Conservation (phyloP, 495 filamentous ascomycete species). For the Barbatosphaeria neglecta region DNA sequence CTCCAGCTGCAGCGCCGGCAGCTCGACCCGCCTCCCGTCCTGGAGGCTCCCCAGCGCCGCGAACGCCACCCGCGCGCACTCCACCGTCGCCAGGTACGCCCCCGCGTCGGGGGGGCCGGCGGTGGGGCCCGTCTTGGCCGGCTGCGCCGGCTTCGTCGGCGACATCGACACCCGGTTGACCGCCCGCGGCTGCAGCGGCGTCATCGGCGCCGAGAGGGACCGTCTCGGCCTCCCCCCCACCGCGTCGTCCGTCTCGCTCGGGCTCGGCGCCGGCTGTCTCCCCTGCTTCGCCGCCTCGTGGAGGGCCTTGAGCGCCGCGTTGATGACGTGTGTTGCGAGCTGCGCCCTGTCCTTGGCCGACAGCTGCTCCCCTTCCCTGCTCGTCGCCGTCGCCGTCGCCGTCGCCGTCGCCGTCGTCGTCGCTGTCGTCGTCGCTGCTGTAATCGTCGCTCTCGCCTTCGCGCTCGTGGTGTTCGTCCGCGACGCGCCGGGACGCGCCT, state of each 20-base stretch:
- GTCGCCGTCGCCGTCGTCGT: constrained; percentile 2
- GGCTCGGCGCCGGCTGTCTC: constrained; percentile 31
- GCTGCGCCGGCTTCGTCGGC: constrained; percentile 21
- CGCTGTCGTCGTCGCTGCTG: constrained; percentile 11
- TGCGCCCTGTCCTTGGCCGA: constrained; percentile 50
- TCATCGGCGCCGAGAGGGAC: constrained; percentile 34
- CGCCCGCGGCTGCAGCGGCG: constrained; percentile 39
- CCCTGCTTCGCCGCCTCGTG: constrained; percentile 57
- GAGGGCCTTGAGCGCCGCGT: constrained; percentile 60
- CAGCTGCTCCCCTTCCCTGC: constrained; percentile 25
- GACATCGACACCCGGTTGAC: constrained; percentile 42
- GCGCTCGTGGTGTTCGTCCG: neutral
- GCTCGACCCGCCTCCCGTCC: constrained; percentile 27
- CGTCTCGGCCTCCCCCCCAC: constrained; percentile 27
- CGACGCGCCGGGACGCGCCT: constrained; percentile 8
- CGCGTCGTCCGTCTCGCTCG: constrained; percentile 12
- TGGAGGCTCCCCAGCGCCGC: constrained; percentile 53
- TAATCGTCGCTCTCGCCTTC: constrained; percentile 10
- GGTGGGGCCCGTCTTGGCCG: constrained; percentile 11
- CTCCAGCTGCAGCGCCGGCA: constrained; percentile 66
- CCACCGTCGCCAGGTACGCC: constrained; percentile 40
- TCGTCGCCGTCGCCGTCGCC: constrained; percentile 1
- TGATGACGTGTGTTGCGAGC: constrained; percentile 74
- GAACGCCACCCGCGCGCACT: constrained; percentile 69
- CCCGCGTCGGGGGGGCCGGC: constrained; percentile 13